Base-by-base conservation (phyloP, 2,329 filamentous ascomycete species). In the Pseudofabraea citricarpa region DNA sequence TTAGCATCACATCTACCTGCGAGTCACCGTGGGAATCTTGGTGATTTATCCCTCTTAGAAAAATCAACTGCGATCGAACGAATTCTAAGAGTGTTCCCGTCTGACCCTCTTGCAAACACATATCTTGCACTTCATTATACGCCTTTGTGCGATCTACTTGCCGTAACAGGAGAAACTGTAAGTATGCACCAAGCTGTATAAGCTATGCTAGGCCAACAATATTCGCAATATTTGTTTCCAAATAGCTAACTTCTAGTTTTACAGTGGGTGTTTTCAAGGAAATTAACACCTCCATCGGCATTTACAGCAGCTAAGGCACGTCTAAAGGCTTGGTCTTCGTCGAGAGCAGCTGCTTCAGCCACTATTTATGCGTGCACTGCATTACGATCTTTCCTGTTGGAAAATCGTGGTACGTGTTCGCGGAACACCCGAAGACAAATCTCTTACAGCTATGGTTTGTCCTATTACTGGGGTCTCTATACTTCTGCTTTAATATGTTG, bases 401-500 rank as follows among this genome's bases (percentile, higher is more conserved):
- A 64, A 10, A 47, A 47, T 4, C 23, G 46, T 18, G 36, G 39
- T 16, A 32, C 29, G 4, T 26, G 41, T 8, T 51, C 35, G 41
- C 43, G 35, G 31, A 45, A 53, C 21, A 49, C 45, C 19, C 49
- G 3, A 4, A 22, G 21, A 37, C 35, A 51, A 13, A 36, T 37
- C 2, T 47, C 10, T 6, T 22, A 21, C 7, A 23, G n/a, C 10
- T 23, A 19, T 22, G 48, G 46, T 26, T 63, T 78, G 32, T 71
- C 69, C 2, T 68, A 75, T 48, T 77, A 74, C 53, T 79, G 75
- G 75, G 70, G 64, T 23, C 54, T 79, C 38, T 80, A 81, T 53
- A 71, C 75, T 6, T 79, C 75, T 48, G 65, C 74, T 6, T 65
- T 82, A 39, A 74, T 81, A 50, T 79, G 73, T 62, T 82, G 78